These are phyloP conservation scores for Plenodomus lindquistii DNA, from an alignment of 2,329 filamentous ascomycete genomes.

Conservation along the genomic window DNA sequence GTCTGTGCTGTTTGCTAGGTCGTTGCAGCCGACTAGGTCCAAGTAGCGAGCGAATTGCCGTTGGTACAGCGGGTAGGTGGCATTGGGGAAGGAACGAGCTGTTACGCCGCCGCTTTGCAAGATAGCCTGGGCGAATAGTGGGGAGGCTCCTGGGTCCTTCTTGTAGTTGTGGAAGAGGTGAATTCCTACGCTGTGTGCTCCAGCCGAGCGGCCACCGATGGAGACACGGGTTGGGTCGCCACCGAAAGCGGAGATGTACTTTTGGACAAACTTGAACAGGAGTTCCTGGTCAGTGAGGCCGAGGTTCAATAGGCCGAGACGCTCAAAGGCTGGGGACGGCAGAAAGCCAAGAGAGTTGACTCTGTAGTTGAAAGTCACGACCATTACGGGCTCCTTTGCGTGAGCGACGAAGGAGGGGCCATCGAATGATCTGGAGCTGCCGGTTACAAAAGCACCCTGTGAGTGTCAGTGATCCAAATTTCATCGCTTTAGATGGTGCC, in stretches of 20 bases:
- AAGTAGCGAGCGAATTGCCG: slow-evolving; percentile 28
- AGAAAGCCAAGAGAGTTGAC: slow-evolving; percentile 33
- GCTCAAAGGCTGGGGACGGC: slow-evolving; percentile 28
- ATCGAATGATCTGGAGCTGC: slow-evolving; percentile 30
- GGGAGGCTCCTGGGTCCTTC: slow-evolving; percentile 19
- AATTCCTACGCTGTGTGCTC: slow-evolving; percentile 35
- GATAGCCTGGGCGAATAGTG: slow-evolving; percentile 32
- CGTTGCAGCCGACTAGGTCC: slow-evolving; percentile 18
- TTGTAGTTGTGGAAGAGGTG: slow-evolving; percentile 38
- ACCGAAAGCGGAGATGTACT: slow-evolving; percentile 47
- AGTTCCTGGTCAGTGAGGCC: slow-evolving; percentile 27
- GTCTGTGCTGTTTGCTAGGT: slow-evolving; percentile 28
- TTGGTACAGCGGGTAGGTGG: slow-evolving; percentile 33
- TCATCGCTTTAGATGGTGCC: too few relatives aligned
- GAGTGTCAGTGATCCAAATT: not conserved
- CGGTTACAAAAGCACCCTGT: slow-evolving; percentile 23
- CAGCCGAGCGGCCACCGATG: slow-evolving; percentile 45
- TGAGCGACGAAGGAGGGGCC: slow-evolving; percentile 31
- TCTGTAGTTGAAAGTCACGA: slow-evolving; percentile 35
- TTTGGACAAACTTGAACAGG: slow-evolving; percentile 40
- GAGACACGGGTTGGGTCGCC: slow-evolving; percentile 44
- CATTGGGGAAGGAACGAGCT: slow-evolving; percentile 31
- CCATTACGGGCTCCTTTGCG: slow-evolving; percentile 24
- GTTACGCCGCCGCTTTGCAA: slow-evolving; percentile 33
- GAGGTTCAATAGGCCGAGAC: slow-evolving; percentile 31